Percentiles rank a stretch among this genome's conserved stretches.
These are phyloP conservation scores for Nematocida minor DNA, from an alignment of 371 early-diverging fungal genomes.

Conservation along the genomic window DNA sequence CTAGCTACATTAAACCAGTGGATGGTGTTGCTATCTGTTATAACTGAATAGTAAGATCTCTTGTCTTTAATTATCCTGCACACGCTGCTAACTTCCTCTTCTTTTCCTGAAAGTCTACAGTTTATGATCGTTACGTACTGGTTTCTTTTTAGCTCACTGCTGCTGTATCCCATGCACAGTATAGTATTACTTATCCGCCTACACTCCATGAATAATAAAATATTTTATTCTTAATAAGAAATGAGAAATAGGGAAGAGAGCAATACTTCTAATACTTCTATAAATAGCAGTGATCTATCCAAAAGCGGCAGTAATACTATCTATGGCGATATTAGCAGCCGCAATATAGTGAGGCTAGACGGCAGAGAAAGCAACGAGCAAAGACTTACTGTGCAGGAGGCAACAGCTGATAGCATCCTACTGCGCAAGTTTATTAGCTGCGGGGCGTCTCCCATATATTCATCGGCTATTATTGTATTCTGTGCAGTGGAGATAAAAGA, in stretches of 20 bases:
- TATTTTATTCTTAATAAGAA: not conserved
- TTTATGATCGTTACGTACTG: slow-evolving; percentile 19
- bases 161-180: no score
- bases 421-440: not conserved
- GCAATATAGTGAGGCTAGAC: not conserved
- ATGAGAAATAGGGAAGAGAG: not conserved
- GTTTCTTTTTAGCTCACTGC: slow-evolving; percentile 38
- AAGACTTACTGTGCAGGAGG: not conserved
- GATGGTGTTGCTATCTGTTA: not conserved
- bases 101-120: slow-evolving; percentile 1
- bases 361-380: not conserved
- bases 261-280: not conserved
- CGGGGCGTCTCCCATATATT: not conserved
- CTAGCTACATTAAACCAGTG: slow-evolving; percentile 26
- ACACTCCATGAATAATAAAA: slow-evolving; percentile 44
- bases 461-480: slow-evolving; percentile 3
- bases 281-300: not conserved
- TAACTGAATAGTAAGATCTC: slow-evolving; percentile 8
- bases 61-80: not conserved
- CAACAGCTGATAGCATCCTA: not conserved
- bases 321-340: not conserved
- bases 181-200: slow-evolving; percentile 25
- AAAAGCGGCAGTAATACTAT: not conserved
- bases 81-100: slow-evolving; percentile 1
- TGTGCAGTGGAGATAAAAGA: not conserved